Base-by-base conservation (phyloP, 2,329 filamentous ascomycete species). In the Pseudogymnoascus sp. region DNA sequence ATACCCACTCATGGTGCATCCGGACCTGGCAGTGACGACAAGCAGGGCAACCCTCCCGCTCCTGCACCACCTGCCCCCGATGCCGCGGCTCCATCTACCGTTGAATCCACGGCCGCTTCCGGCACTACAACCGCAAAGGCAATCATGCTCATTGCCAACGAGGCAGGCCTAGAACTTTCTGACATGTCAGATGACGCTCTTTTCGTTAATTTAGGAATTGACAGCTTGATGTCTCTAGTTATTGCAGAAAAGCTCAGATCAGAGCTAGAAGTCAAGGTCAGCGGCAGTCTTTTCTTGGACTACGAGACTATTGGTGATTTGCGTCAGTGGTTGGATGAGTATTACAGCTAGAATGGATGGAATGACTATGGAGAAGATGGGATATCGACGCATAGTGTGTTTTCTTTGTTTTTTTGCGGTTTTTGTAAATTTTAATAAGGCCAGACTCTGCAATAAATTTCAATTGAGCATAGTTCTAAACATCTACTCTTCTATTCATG, bases 11-110 rank as follows among this genome's bases (percentile, higher is more conserved):
- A 8, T 62, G 12, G 31, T 38, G 10, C 7, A 18, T 7, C 50
- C 16, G 16, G 28, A 5, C 8, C 34, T 34, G n/a, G 5, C n/a
- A 34, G n/a, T 21, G 50, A 56, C 86, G 25, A 84, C 86, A 69
- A 82, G 83, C 69, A 79, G 87, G 16, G 78, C 89, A 65, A 87
- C 88, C 77, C 81, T 85, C 3, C 50, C 10, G 4, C 10, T 7
- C n/a, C 10, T 18, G 23, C 59, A 5, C 12, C 37, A 14, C 50
- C 18, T 59, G 36, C 59, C 28, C 12, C 21, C 3, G 31, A 25
- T n/a, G 28, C 16, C 4, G 10, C 18, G 21, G 25, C 21, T 12
- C 21, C 25, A 37, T 11, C 73, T 31, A 76, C 62, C 76, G 8
- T 18, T 11, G 23, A 37, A 18, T 60, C 34, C 61, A 73, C 38